Percentiles rank a stretch among this genome's conserved stretches.
Evolutionary conservation across 352 stramenopile species (phyloP).

Genomic region (Globisporangium splendens): DNA sequence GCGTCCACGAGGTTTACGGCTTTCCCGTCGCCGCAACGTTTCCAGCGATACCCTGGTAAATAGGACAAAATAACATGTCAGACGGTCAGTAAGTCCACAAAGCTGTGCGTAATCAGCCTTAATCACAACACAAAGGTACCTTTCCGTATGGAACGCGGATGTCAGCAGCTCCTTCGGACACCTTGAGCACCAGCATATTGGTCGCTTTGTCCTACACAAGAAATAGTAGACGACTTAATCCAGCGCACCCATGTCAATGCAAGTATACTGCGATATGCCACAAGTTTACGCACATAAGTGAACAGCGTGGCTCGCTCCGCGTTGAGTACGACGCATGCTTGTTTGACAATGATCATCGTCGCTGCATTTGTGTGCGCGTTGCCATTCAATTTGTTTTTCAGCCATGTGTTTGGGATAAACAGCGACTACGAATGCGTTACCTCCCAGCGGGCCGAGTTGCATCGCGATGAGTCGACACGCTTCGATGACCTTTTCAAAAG

Average conservation of each 20-base stretch:
- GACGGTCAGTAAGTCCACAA: too few relatives aligned
- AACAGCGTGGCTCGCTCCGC: conserved; percentile 89
- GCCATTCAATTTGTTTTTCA: too few relatives aligned
- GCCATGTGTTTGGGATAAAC: too few relatives aligned
- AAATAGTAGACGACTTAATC: not conserved
- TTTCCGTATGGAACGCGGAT: conserved; percentile 83
- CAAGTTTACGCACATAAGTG: conserved; percentile 52
- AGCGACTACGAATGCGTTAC: conserved; percentile 22
- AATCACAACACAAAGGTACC: conserved; percentile 19
- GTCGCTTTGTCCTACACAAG: conserved; percentile 51
- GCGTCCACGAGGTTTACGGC: conserved; percentile 90
- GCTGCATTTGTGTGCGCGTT: too few relatives aligned
- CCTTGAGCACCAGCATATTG: conserved; percentile 81
- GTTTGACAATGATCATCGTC: conserved; percentile 82
- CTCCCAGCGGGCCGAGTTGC: conserved; percentile 69
- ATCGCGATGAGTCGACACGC: conserved; percentile 80
- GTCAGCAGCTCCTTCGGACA: conserved; percentile 81
- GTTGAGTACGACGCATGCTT: conserved; percentile 85
- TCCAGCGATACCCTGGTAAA: conserved; percentile 80
- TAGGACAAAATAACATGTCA: too few relatives aligned
- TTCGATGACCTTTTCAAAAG: conserved; percentile 77
- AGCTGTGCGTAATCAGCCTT: not conserved
- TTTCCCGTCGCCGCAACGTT: conserved; percentile 79
- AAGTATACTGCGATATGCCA: not conserved
- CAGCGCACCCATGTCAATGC: too few relatives aligned